phyloP scores from a whole-genome alignment of 495 filamentous ascomycete genomes.

The Hyaloscypha hepaticicola region DNA sequence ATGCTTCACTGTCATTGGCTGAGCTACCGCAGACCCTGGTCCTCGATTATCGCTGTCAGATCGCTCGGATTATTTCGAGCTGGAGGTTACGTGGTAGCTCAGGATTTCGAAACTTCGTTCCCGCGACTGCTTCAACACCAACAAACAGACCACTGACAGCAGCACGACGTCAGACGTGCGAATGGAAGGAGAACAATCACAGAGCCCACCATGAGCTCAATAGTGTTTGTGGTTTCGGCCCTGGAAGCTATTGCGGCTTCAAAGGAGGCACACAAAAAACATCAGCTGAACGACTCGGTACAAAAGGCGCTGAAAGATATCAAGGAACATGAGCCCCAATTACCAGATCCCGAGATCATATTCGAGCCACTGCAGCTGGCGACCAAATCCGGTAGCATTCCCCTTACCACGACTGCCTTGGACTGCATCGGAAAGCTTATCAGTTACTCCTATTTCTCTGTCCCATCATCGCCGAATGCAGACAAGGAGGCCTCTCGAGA shows the following conservation, averaged over 20 bases:
- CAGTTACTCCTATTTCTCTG: conserved; percentile 95
- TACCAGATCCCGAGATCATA: conserved; percentile 82
- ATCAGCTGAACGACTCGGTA: conserved; percentile 74
- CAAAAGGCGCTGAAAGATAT: conserved; percentile 80
- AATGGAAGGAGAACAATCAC: conserved; percentile 27
- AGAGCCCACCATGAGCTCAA: conserved; percentile 74
- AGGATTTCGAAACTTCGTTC: background rate
- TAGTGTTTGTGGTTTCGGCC: conserved; percentile 90
- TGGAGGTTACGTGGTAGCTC: conserved; percentile 20
- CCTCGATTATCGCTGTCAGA: background rate
- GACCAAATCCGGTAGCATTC: conserved; percentile 77
- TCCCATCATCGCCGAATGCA: conserved; percentile 54
- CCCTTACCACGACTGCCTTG: conserved; percentile 82
- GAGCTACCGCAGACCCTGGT: background rate
- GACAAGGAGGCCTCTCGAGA: conserved; percentile 49
- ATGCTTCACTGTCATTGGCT: background rate
- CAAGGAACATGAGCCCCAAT: conserved; percentile 66
- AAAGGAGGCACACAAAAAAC: conserved; percentile 80
- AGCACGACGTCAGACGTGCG: conserved; percentile 22
- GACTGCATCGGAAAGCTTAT: conserved; percentile 99
- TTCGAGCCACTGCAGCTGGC: conserved; percentile 89
- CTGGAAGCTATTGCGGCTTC: conserved; percentile 86
- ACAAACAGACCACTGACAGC: background rate
- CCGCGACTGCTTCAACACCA: background rate
- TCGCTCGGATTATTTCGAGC: conserved; percentile 3